phyloP scores from a whole-genome alignment of 345 rosid genomes.

The Sonneratia alba region DNA sequence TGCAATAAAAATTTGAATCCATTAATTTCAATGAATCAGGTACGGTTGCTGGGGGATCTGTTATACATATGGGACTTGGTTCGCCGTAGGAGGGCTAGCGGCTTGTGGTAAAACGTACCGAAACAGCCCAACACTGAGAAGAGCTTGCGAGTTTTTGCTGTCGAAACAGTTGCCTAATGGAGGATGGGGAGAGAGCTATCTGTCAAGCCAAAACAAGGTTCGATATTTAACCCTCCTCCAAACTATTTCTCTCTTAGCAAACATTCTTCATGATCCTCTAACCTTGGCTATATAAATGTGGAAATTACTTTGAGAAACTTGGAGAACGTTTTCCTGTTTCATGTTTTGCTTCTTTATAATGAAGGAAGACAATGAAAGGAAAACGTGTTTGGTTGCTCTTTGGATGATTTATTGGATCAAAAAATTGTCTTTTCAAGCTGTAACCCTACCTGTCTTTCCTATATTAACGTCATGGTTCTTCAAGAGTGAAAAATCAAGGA shows the following conservation, averaged over 20 bases:
- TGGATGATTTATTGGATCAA: too few relatives aligned
- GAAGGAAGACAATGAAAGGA: too few relatives aligned
- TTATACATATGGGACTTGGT: constrained; percentile 53
- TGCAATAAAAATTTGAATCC: too few relatives aligned
- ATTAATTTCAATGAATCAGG: constrained; percentile 13
- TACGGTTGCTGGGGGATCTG: constrained; percentile 72
- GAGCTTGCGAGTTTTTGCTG: constrained; percentile 45
- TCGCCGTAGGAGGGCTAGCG: constrained; percentile 37
- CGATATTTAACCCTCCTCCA: not conserved
- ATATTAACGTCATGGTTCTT: too few relatives aligned
- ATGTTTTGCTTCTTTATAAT: too few relatives aligned
- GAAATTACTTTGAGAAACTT: not conserved
- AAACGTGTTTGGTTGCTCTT: too few relatives aligned
- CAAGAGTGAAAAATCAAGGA: too few relatives aligned
- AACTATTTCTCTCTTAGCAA: not conserved
- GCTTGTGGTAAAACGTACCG: constrained; percentile 35
- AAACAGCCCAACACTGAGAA: constrained; percentile 26
- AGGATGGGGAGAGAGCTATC: constrained; percentile 65
- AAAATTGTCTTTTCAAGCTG: too few relatives aligned
- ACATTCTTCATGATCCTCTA: not conserved
- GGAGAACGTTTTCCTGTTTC: too few relatives aligned
- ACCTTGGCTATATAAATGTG: not conserved
- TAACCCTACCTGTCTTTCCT: too few relatives aligned
- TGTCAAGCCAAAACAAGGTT: constrained; percentile 44
- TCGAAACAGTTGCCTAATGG: constrained; percentile 40